Evolutionary conservation across 768 basidiomycete species (phyloP), one percentile per base, ranked within the genome.

Genomic region (Boletus rufocinnamomeus): DNA sequence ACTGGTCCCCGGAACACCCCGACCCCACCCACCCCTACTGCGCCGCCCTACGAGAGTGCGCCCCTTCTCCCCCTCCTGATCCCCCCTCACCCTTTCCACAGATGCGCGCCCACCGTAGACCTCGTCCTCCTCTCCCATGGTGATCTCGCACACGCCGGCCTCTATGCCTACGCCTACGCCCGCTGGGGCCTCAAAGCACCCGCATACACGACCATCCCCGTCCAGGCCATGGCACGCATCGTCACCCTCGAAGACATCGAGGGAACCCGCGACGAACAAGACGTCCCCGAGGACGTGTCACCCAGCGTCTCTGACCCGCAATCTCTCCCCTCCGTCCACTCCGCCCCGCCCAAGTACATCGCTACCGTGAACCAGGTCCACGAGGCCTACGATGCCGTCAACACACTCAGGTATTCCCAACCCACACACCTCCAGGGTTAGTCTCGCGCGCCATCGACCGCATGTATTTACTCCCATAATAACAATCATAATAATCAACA

Each of bases 61-160:
- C 82, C 16, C 34, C 19, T 11, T 16, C 4, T 21, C 50, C 50
- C n/a, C 45, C 32, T 19, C 27, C 50, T 50, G 21, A 21, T 46
- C 54, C 13, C 44, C 17, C 54, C 56, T 60, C 51, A 64, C 50
- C 37, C 40, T 14, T 32, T 49, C 28, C 44, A 45, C 73, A 94
- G 94, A 70, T 76, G 81, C 64, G 88, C 95, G 0, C 87, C 95
- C 2, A 80, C 85, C 6, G 77, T 98, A 57, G 91, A 94, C 71
- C 85, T 99, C 47, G 93, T 98, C 30, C 82, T 99, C 23, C 82
- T 98, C 49, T 97, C 96, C 0, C 95, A 98, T 75, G 95, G 95
- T 2, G 93, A 96, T 66, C 81, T 97, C 14, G 79, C 84, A 0
- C 95, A 97, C 69, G 83, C 89, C 28, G 96, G 96, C 17, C 79